A percentile compares a stretch with the other conserved stretches of the same genome.
phyloP scores from a whole-genome alignment of 257 asterid species.

The Echites panduratus region DNA sequence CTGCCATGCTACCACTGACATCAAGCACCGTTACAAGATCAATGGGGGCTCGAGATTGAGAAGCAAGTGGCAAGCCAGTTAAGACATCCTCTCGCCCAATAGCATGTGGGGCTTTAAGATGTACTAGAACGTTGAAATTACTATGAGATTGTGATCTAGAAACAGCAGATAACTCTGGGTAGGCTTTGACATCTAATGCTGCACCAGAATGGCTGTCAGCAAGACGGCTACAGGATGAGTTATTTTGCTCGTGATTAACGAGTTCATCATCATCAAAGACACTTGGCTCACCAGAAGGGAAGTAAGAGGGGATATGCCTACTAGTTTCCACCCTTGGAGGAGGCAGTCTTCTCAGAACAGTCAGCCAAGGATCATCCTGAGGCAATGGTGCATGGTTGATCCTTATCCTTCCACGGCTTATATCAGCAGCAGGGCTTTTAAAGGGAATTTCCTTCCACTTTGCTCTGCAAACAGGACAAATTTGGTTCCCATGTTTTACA shows the following conservation, averaged over 20 bases:
- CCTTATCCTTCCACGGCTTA: constrained; percentile 33
- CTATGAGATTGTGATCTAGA: constrained; percentile 34
- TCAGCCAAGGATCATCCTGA: constrained; percentile 38
- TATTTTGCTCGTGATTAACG: constrained; percentile 18
- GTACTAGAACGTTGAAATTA: constrained; percentile 56
- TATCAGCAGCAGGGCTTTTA: constrained; percentile 37
- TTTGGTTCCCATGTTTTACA: constrained; percentile 75
- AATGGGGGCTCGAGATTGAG: constrained; percentile 62
- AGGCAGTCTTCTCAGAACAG: constrained; percentile 38
- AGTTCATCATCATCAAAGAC: constrained; percentile 74
- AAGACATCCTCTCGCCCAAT: constrained; percentile 18
- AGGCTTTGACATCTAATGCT: constrained; percentile 42
- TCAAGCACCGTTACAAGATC: constrained; percentile 90
- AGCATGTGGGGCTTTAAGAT: constrained; percentile 66
- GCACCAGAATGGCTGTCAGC: constrained; percentile 20
- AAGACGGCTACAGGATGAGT: constrained; percentile 18
- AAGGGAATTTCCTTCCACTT: constrained; percentile 88
- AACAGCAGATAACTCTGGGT: constrained; percentile 66
- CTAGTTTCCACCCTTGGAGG: constrained; percentile 32
- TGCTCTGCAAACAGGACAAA: constrained; percentile 84
- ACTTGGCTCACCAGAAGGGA: constrained; percentile 44
- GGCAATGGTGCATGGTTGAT: constrained; percentile 30
- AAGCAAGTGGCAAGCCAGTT: constrained; percentile 19
- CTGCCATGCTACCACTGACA: constrained; percentile 98
- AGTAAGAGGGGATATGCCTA: constrained; percentile 22